Evolutionary conservation across 192 early-diverging fungal genomes (phyloP).

Genomic region (Mortierella hygrophila): DNA sequence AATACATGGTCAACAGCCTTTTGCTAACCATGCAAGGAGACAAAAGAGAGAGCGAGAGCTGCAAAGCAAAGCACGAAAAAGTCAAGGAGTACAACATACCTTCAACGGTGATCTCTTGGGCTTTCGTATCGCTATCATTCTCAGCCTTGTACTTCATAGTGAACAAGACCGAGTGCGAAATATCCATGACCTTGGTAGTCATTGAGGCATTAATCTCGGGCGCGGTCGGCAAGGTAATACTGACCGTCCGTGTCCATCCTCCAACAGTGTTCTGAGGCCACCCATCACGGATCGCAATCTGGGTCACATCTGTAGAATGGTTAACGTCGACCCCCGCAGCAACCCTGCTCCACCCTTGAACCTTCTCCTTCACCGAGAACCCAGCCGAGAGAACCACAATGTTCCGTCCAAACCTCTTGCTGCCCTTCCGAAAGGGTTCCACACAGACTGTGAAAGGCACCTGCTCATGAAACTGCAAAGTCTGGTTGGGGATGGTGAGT

Average conservation of each 20-base stretch:
- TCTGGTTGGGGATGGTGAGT: slow-evolving; percentile 2
- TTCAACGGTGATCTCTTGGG: slow-evolving; percentile 3
- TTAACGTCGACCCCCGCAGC: background rate
- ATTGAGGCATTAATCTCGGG: slow-evolving; percentile 4
- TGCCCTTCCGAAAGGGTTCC: background rate
- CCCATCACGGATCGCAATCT: background rate
- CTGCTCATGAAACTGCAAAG: background rate
- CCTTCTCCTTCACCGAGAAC: background rate
- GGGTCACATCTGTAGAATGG: background rate
- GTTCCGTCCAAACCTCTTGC: background rate
- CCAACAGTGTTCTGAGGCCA: background rate
- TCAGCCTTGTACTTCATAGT: background rate
- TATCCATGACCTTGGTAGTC: background rate
- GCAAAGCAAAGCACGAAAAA: background rate
- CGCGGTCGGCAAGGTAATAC: background rate
- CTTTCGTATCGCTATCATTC: background rate
- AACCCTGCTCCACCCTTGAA: background rate
- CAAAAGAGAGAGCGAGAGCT: too few relatives aligned
- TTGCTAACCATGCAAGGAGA: too few relatives aligned
- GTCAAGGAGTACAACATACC: background rate
- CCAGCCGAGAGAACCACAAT: background rate
- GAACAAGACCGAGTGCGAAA: background rate
- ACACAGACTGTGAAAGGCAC: background rate
- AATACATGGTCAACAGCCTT: too few relatives aligned
- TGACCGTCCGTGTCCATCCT: background rate